Evolutionary conservation across 129 eudicot species (phyloP).

Genomic region (Chrysanthemum lavandulifolium): DNA sequence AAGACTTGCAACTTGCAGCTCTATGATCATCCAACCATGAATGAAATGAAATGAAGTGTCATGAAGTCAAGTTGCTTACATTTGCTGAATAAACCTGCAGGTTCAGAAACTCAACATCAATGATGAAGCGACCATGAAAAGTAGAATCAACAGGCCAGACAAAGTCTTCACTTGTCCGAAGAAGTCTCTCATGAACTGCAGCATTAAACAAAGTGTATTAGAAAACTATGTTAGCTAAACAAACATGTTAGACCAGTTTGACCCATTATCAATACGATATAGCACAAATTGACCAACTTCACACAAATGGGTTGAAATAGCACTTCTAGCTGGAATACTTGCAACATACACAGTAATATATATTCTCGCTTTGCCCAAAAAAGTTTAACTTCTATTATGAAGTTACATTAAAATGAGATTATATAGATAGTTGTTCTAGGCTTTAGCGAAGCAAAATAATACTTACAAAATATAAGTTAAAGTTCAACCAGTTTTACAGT

Average conservation of each 20-base stretch:
- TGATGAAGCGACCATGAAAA: slow-evolving; percentile 72
- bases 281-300: neutral
- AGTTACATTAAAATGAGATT: neutral
- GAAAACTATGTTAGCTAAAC: neutral
- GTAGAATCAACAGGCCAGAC: slow-evolving; percentile 81
- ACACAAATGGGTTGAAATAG: neutral
- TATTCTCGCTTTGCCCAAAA: neutral
- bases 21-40: neutral
- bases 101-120: slow-evolving; percentile 93
- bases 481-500: too few relatives aligned
- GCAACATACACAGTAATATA: neutral
- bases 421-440: too few relatives aligned
- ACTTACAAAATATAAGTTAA: too few relatives aligned
- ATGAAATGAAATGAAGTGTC: neutral
- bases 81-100: slow-evolving; percentile 66
- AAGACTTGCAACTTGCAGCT: neutral
- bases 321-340: neutral
- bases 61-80: slow-evolving; percentile 43
- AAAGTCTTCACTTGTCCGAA: slow-evolving; percentile 82
- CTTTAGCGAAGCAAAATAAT: too few relatives aligned
- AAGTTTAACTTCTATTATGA: neutral
- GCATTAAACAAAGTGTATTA: slow-evolving; percentile 21
- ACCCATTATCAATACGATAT: neutral
- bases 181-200: slow-evolving; percentile 89
- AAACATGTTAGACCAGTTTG: neutral